phyloP scores from a whole-genome alignment of 1,284 basidiomycete species.

The Puccinia brachypodii region DNA sequence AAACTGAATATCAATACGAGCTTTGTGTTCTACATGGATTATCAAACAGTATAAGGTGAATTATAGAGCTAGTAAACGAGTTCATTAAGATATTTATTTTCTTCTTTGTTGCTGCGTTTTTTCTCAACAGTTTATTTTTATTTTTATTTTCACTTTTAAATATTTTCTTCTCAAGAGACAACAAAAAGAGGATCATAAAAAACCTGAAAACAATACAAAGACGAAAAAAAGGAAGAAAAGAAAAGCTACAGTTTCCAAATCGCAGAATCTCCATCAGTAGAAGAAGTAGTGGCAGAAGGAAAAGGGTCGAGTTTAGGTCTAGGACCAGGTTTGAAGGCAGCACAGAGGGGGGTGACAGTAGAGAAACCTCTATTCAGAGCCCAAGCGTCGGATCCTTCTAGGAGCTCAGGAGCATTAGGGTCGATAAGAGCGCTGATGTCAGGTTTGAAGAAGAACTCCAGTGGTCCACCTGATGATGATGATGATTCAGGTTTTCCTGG shows the following conservation, averaged over 20 bases:
- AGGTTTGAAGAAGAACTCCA: conserved; percentile 42
- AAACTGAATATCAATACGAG: too few species aligned
- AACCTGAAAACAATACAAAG: too few species aligned
- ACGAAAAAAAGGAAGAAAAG: too few species aligned
- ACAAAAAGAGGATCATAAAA: too few species aligned
- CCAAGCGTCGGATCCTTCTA: conserved; percentile 31
- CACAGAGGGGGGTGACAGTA: conserved; percentile 37
- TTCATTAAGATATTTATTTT: too few species aligned
- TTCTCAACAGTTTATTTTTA: too few species aligned
- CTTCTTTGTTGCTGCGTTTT: too few species aligned
- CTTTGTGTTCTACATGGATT: too few species aligned
- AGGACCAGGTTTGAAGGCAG: conserved; percentile 32
- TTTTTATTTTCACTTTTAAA: too few species aligned
- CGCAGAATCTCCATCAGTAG: background rate
- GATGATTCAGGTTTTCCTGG: background rate
- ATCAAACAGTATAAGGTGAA: too few species aligned
- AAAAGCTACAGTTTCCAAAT: background rate
- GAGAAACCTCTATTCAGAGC: conserved; percentile 37
- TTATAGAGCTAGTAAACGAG: too few species aligned
- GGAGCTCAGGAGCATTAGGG: conserved; percentile 18
- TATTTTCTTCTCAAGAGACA: too few species aligned
- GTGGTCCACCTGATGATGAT: background rate
- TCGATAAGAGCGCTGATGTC: conserved; percentile 41
- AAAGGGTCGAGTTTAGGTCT: background rate
- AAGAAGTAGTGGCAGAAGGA: background rate